Base-by-base conservation (phyloP, 2,329 filamentous ascomycete species). In the Ascocoryne sarcoides region DNA sequence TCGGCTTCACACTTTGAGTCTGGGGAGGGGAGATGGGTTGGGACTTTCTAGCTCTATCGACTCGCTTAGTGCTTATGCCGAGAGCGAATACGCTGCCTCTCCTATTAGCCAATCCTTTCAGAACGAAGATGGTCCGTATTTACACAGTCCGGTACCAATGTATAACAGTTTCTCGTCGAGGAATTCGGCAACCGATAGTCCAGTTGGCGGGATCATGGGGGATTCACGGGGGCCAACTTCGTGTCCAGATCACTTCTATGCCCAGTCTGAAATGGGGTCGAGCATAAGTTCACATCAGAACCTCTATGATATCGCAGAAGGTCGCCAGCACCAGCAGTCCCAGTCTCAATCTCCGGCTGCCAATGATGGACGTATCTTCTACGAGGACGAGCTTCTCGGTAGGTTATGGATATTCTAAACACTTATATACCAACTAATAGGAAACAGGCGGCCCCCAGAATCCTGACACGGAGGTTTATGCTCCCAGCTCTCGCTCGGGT, bases 251-350 rank as follows among this genome's bases (percentile, higher is more conserved):
- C 67, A 77, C 28, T 68, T 72, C 46, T 79, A 79, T 51, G 66
- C 71, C n/a, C 68, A 71, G 5, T 78, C 75, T 4, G 76, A 80
- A 52, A 69, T 69, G 40, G 69, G 72, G 55, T 78, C 75, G 29
- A 78, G 73, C 56, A 68, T 79, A 42, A 67, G 71, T 48, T 76
- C 75, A 19, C 75, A 79, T 50, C 66, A 71, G 49, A 75, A 78
- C 47, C 65, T 65, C 43, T 75, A 76, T 55, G 76, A 79, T 37
- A 47, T 56, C 15, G 36, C 48, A 10, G 54, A 65, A 28, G 41
- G 42, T 28, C 56, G 49, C 37, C 55, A 53, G 36, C 48, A 54
- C 37, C 54, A 53, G 37, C 23, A 26, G 12, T 58, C 56, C 31
- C 54, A 57, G 18, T 40, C 45, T 15, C 39, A 44, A 5, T 58